These are phyloP conservation scores for Zygosaccharomyces sapae DNA, from an alignment of 1,139 yeast species.

Conservation along the genomic window DNA sequence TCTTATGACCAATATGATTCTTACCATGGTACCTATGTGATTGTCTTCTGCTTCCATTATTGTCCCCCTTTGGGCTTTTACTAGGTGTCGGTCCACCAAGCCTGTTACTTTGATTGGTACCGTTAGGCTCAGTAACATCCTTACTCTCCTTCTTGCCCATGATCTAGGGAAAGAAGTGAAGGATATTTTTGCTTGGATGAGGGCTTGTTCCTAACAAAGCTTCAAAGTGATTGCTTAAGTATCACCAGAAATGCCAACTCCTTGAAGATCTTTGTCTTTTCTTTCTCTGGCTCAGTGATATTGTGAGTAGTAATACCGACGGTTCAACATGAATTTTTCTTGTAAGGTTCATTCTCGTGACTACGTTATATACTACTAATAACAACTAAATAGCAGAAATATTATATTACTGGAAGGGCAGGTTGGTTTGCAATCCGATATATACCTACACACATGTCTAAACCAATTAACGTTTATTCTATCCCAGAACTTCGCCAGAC, in stretches of 20 bases:
- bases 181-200: not conserved
- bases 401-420: no score
- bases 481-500: slow-evolving; percentile 31
- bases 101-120: not conserved
- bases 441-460: slow-evolving; percentile 21
- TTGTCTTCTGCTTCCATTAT: slow-evolving; percentile 2
- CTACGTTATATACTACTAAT: not conserved
- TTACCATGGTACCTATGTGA: slow-evolving; percentile 7
- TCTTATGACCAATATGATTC: slow-evolving; percentile 17
- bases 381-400: not conserved
- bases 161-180: not conserved
- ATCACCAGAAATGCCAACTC: not conserved
- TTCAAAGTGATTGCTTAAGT: not conserved
- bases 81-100: not conserved
- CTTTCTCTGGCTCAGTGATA: not conserved
- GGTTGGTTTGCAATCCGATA: no score
- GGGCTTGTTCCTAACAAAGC: not conserved
- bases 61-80: not conserved
- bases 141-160: slow-evolving; percentile 5
- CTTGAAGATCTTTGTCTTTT: not conserved
- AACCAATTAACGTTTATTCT: slow-evolving; percentile 34
- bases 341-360: not conserved
- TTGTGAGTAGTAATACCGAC: not conserved
- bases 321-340: not conserved
- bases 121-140: slow-evolving; percentile 3